Evolutionary conservation across 2,329 filamentous ascomycete genomes (phyloP), one percentile per base, ranked within the genome.

Genomic region (Clonostachys rhizophaga): DNA sequence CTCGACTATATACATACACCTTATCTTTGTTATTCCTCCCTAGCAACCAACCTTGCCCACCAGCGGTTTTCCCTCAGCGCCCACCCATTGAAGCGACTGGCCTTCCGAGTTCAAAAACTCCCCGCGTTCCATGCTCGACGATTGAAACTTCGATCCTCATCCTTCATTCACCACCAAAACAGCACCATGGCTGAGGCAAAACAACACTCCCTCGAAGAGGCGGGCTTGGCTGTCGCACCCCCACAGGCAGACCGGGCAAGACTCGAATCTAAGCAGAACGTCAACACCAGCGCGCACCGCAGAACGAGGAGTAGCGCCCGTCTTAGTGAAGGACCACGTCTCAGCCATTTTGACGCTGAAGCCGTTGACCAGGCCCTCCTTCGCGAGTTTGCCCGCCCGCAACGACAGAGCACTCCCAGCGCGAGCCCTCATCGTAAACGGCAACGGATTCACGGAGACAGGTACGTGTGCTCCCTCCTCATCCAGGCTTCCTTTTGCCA

Each of bases 361-460:
- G 69, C 68, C 5, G 66, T 80, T 40, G 73, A 79, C 47, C 69
- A 65, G 50, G 76, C 76, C 24, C 58, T 81, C 44, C 65, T 76
- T 13, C 68, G 75, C 50, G 78, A 80, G 53, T 58, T 78, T n/a
- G 69, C 73, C 49, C 67, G 68, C 34, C 69, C 75, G 14, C 72
- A 74, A 48, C 67, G 75, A 47, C 76, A 81, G 47, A 75, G 73
- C 52, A 75, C 76, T 2, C 72, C 76, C 1, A 70, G 70, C 43
- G 71, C 71, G 3, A 83, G 76, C 53, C 79, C 79, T 36, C 75
- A 75, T 60, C 69, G 79, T 55, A 83, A 83, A 55, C 71, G 79
- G 34, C 78, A 81, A 53, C 69, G 79, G 47, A 78, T 83, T 52
- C 79, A 82, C 52, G 79, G 75, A 46, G 79, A 83, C 55, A 75